Conservation (phyloP, 1,284 basidiomycete genomes). For the Marasmius sp. region DNA sequence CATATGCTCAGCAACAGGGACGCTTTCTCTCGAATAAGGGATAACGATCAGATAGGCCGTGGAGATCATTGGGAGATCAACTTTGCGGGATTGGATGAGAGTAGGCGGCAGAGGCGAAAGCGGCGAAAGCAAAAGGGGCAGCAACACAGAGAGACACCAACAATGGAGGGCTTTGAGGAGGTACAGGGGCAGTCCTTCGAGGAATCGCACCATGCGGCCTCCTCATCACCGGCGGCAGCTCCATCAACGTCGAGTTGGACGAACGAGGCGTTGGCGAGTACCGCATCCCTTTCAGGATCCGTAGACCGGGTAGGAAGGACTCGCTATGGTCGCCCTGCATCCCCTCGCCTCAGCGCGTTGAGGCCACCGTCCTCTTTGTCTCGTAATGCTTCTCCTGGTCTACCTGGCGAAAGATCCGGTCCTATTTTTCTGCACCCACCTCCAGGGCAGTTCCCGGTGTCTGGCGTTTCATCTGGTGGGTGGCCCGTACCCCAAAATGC, state of each 20-base stretch:
- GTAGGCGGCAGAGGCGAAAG: not conserved
- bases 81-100: not conserved
- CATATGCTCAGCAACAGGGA: slow-evolving; percentile 83
- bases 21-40: not conserved
- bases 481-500: too few relatives aligned
- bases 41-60: not conserved
- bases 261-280: too few relatives aligned
- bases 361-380: not conserved
- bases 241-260: too few relatives aligned
- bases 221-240: too few relatives aligned
- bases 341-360: not conserved
- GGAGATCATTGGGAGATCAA: slow-evolving; percentile 1
- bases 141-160: not conserved
- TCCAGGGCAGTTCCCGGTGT: not conserved
- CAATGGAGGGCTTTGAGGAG: not conserved
- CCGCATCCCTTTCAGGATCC: not conserved
- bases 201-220: not conserved
- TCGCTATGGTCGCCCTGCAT: not conserved
- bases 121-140: not conserved
- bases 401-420: not conserved
- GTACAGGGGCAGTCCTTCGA: not conserved
- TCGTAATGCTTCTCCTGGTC: not conserved
- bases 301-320: not conserved
- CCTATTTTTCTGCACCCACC: not conserved
- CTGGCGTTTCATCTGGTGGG: too few relatives aligned